A percentile compares a stretch with the other conserved stretches of the same genome.
Conservation (phyloP, 1,284 basidiomycete genomes). For the Moesziomyces sp. region DNA sequence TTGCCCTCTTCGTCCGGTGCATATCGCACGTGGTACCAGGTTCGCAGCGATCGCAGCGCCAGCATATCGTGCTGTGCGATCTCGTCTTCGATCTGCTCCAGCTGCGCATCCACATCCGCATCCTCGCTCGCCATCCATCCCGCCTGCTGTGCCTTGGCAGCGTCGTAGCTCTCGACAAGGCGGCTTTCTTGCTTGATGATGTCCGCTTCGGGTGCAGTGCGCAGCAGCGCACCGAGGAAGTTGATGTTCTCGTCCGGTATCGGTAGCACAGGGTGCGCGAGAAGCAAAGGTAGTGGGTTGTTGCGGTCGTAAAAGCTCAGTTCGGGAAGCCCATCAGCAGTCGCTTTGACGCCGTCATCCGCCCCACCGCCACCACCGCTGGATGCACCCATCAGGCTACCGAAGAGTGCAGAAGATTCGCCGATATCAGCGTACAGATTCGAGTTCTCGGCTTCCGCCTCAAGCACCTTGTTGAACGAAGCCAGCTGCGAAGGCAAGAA, state of each 20-base stretch:
- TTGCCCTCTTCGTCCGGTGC: slow-evolving; percentile 57
- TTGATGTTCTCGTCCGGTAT: slow-evolving; percentile 57
- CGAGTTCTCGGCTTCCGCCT: slow-evolving; percentile 49
- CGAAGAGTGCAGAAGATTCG: slow-evolving; percentile 22
- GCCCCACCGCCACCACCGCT: neutral
- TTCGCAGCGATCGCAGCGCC: slow-evolving; percentile 43
- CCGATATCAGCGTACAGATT: slow-evolving; percentile 49
- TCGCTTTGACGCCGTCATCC: slow-evolving; percentile 40
- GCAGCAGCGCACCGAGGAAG: slow-evolving; percentile 56
- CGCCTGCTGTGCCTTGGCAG: neutral
- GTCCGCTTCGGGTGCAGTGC: slow-evolving; percentile 56
- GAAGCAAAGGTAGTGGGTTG: slow-evolving; percentile 40
- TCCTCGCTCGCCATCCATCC: neutral
- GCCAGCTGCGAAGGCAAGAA: slow-evolving; percentile 55
- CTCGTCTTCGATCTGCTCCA: slow-evolving; percentile 33
- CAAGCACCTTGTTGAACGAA: slow-evolving; percentile 54
- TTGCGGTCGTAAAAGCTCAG: slow-evolving; percentile 50
- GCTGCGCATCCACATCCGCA: slow-evolving; percentile 19
- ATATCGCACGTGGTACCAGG: slow-evolving; percentile 54
- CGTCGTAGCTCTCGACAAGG: slow-evolving; percentile 45
- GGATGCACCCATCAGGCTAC: slow-evolving; percentile 13
- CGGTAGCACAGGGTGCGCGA: slow-evolving; percentile 52
- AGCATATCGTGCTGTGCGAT: slow-evolving; percentile 48
- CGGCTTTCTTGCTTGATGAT: slow-evolving; percentile 37
- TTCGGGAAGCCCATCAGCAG: slow-evolving; percentile 46